Evolutionary conservation across 2,329 filamentous ascomycete genomes (phyloP), one percentile per base, ranked within the genome.

Genomic region (Exophiala sp.): DNA sequence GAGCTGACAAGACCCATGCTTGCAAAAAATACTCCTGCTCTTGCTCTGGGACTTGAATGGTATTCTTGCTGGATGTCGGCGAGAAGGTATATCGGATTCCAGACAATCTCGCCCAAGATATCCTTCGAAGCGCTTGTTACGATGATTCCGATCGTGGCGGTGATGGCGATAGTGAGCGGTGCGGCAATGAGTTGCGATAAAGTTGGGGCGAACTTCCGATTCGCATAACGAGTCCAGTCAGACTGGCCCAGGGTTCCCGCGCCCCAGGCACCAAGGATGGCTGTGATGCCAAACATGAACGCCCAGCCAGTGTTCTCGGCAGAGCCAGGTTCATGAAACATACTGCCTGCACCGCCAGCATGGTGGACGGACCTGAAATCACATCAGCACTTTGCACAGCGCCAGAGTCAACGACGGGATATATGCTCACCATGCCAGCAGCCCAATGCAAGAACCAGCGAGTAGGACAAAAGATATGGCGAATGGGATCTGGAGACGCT

Each of bases 1-100:
- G 65, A 67, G 12, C 65, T 65, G 21, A 71, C 58, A 45, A 71
- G 68, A 1, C 67, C 67, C 18, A 71, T 44, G 12, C 68, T 66
- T 1, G 68, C 69, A 52, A 72, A 72, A 62, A 72, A 72, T 1
- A 68, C 69, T 3, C 68, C 69, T 2, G 69, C 70, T 51, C 69
- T 57, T 6, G 64, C 63, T 3, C 68, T 68, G 1, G 69, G 69
- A 52, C 69, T 60, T 10, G 64, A 65, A 21, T 68, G 64, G 7
- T 65, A 63, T 1, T 65, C 61, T 58, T 72, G 70, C 21, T 57
- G 54, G 12, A 72, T 65, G 32, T 65, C 60, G 8, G 69, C 59
- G 7, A 73, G 66, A 14, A 73, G 61, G 50, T 68, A 63, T 42
- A 72, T 69, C 2, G 71, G 71, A 40, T 72, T 72, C 71, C 71